Evolutionary conservation across 169 alveolate genomes (phyloP).

Genomic region (Plasmodium ovale): DNA sequence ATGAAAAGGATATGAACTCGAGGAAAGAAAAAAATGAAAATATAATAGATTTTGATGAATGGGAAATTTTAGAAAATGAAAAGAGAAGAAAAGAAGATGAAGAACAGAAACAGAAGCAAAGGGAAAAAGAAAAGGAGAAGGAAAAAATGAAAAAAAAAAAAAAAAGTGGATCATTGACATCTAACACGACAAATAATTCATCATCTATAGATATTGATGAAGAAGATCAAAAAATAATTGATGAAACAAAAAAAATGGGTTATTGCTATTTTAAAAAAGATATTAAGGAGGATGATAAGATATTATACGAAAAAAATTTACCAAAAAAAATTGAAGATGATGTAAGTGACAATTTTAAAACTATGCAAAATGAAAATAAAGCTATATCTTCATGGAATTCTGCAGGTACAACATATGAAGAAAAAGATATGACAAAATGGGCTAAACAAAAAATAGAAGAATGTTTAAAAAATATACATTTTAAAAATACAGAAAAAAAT

Average conservation of each 20-base stretch:
- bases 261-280: slow-evolving; percentile 88
- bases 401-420: slow-evolving; percentile 90
- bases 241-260: slow-evolving; percentile 91
- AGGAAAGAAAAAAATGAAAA: slow-evolving; percentile 76
- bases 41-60: slow-evolving; percentile 66
- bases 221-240: slow-evolving; percentile 88
- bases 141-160: slow-evolving; percentile 42
- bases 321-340: slow-evolving; percentile 77
- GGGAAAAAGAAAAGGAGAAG: slow-evolving; percentile 76
- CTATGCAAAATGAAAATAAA: slow-evolving; percentile 6
- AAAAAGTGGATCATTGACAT: slow-evolving; percentile 25
- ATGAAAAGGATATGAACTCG: slow-evolving; percentile 80
- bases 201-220: slow-evolving; percentile 86
- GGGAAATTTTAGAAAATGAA: slow-evolving; percentile 84
- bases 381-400: slow-evolving; percentile 90
- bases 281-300: slow-evolving; percentile 73
- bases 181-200: slow-evolving; percentile 70
- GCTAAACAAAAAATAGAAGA: slow-evolving; percentile 77
- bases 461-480: slow-evolving; percentile 62
- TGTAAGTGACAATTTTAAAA: slow-evolving; percentile 33
- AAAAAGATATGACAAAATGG: slow-evolving; percentile 81
- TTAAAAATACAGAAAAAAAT: slow-evolving; percentile 77
- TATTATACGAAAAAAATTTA: slow-evolving; percentile 34
- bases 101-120: slow-evolving; percentile 80
- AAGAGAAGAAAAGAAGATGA: slow-evolving; percentile 78